Evolutionary conservation across 139 green algal species (phyloP).

Genomic region (Chlorella sp.): DNA sequence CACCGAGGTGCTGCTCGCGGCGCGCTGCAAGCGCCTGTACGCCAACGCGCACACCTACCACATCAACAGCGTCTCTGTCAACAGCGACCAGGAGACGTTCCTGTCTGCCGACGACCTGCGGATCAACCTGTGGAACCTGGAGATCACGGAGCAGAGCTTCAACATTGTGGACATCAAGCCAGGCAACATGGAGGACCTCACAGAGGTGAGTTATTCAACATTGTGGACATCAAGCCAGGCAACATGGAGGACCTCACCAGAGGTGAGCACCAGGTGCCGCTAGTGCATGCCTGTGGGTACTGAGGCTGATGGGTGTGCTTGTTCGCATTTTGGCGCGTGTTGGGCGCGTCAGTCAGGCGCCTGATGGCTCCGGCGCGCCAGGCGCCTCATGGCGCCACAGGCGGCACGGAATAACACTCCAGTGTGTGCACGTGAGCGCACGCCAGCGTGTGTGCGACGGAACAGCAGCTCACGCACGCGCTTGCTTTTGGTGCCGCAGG

Average conservation of each 20-base stretch:
- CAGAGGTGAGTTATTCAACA: constrained; percentile 95
- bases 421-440: too few species aligned
- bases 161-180: constrained; percentile 99
- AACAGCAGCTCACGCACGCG: too few species aligned
- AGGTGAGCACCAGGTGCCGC: too few species aligned
- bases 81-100: constrained; percentile 93
- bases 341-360: too few species aligned
- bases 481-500: too few species aligned
- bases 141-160: constrained; percentile 83
- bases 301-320: too few species aligned
- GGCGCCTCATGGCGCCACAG: too few species aligned
- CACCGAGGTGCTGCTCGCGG: constrained; percentile 44
- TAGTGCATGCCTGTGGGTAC: too few species aligned
- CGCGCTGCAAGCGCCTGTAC: constrained; percentile 66
- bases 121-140: constrained; percentile 96
- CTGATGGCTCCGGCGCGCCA: too few species aligned
- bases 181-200: constrained; percentile 98
- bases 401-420: too few species aligned
- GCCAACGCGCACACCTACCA: constrained; percentile 97
- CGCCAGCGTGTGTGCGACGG: too few species aligned
- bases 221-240: constrained; percentile 98
- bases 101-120: constrained; percentile 91
- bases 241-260: constrained; percentile 99
- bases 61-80: constrained; percentile 92
- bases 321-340: too few species aligned